These are phyloP conservation scores for Hypericum androsaemum DNA, from an alignment of 345 rosid genomes.

Conservation along the genomic window DNA sequence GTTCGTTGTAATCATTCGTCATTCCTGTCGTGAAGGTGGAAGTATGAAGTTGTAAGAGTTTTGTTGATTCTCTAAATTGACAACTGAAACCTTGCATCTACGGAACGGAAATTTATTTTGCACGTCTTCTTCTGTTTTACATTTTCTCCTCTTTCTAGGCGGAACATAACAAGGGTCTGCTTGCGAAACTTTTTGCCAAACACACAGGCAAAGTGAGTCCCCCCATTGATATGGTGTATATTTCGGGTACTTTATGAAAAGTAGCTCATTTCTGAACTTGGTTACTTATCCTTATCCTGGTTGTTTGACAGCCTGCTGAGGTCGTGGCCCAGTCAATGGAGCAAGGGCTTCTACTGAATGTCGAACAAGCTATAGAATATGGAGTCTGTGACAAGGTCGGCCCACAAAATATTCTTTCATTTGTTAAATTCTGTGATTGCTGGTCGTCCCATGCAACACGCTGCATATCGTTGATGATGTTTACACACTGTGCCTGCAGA, in stretches of 20 bases:
- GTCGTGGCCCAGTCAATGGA: slow-evolving; percentile 53
- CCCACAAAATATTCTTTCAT: neutral
- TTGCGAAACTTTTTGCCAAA: slow-evolving; percentile 66
- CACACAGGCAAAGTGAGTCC: slow-evolving; percentile 76
- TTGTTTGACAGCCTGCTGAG: slow-evolving; percentile 50
- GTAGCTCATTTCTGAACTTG: slow-evolving; percentile 9
- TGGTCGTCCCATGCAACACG: too few species aligned
- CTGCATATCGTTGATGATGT: too few species aligned
- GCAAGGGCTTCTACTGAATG: slow-evolving; percentile 65
- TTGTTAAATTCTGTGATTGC: too few species aligned
- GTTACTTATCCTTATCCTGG: slow-evolving; percentile 1
- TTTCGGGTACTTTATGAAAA: neutral
- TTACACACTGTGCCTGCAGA: too few species aligned
- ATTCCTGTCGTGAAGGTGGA: too few species aligned
- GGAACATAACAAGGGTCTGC: slow-evolving; percentile 36
- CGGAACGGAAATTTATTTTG: slow-evolving; percentile 9
- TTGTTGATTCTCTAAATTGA: too few species aligned
- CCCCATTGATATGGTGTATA: slow-evolving; percentile 3
- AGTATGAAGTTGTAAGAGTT: too few species aligned
- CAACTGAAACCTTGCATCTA: too few species aligned
- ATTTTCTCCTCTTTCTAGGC: neutral
- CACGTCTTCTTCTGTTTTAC: slow-evolving; percentile 9
- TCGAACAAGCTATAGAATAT: slow-evolving; percentile 61
- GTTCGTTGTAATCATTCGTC: too few species aligned
- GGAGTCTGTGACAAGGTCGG: slow-evolving; percentile 82